A percentile compares a stretch with the other conserved stretches of the same genome.
phyloP scores from a whole-genome alignment of 2,329 filamentous ascomycete species.

The Rhynchosporium graminicola region DNA sequence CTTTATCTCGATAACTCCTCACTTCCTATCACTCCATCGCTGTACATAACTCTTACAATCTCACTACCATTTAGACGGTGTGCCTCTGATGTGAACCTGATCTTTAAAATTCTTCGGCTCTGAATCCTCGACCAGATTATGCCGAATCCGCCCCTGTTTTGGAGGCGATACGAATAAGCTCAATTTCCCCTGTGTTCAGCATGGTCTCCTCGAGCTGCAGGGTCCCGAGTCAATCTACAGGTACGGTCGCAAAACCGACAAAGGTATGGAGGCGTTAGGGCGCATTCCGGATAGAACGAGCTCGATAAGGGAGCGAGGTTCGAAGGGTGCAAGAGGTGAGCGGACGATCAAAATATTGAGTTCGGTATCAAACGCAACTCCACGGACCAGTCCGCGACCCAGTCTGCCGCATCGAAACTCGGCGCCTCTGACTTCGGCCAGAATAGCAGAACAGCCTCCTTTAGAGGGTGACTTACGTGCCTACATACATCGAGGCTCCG shows the following conservation, averaged over 20 bases:
- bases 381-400: conserved; percentile 25
- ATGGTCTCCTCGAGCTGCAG: conserved; percentile 29
- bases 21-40: neutral
- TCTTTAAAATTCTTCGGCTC: neutral
- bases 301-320: conserved; percentile 21
- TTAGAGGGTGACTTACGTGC: conserved; percentile 25
- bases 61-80: neutral
- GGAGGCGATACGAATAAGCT: conserved; percentile 13
- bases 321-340: conserved; percentile 16
- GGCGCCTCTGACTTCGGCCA: conserved; percentile 25
- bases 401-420: conserved; percentile 26
- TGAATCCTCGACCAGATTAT: neutral
- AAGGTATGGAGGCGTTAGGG: conserved; percentile 26
- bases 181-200: conserved; percentile 16
- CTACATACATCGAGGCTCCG: conserved; percentile 47
- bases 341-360: conserved; percentile 17
- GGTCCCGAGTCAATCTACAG: conserved; percentile 21
- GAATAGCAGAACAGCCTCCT: conserved; percentile 17
- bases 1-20: neutral
- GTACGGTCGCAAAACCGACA: conserved; percentile 3
- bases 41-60: neutral
- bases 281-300: conserved; percentile 21
- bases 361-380: conserved; percentile 20
- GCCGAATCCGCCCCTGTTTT: conserved; percentile 3
- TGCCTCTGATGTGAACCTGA: neutral